phyloP scores from a whole-genome alignment of 2,329 filamentous ascomycete species.

The Aspergillus terreus region DNA sequence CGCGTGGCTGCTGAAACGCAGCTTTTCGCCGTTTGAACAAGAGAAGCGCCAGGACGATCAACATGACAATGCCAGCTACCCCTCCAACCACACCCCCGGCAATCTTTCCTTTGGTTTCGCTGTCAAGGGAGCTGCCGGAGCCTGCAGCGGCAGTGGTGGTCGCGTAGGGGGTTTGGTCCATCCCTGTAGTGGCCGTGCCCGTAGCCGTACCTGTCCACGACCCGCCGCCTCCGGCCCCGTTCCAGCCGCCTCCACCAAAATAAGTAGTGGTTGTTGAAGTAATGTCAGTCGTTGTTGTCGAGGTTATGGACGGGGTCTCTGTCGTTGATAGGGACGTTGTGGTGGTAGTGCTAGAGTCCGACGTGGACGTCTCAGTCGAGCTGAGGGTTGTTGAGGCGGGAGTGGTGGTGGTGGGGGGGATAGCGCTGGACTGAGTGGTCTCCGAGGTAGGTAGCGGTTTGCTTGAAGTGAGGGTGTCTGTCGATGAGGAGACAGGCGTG shows the following conservation, averaged over 20 bases:
- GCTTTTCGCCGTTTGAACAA: constrained; percentile 44
- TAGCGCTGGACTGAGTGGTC: neutral
- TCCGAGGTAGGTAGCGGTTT: neutral
- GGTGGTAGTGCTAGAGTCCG: constrained; percentile 3
- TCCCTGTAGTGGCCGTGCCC: neutral
- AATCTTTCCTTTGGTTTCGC: constrained; percentile 48
- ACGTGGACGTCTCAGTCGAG: neutral
- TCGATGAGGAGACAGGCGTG: neutral
- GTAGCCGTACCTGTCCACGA: neutral
- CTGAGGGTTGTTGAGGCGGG: no score
- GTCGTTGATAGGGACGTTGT: constrained; percentile 2
- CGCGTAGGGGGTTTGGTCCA: neutral
- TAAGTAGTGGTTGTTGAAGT: constrained; percentile 3
- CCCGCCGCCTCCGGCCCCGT: constrained; percentile 11
- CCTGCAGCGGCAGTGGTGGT: constrained; percentile 7
- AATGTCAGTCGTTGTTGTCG: constrained; percentile 6
- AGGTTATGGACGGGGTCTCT: constrained; percentile 1
- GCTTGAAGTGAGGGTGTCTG: neutral
- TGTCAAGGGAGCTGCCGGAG: constrained; percentile 16
- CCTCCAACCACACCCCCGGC: constrained; percentile 63
- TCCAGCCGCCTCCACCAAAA: constrained; percentile 4
- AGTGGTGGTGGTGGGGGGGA: neutral
- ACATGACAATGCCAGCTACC: constrained; percentile 54
- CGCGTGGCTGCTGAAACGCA: constrained; percentile 15
- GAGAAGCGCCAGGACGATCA: constrained; percentile 31